Evolutionary conservation across 495 filamentous ascomycete genomes (phyloP).

Genomic region (Usnea hakonensis): DNA sequence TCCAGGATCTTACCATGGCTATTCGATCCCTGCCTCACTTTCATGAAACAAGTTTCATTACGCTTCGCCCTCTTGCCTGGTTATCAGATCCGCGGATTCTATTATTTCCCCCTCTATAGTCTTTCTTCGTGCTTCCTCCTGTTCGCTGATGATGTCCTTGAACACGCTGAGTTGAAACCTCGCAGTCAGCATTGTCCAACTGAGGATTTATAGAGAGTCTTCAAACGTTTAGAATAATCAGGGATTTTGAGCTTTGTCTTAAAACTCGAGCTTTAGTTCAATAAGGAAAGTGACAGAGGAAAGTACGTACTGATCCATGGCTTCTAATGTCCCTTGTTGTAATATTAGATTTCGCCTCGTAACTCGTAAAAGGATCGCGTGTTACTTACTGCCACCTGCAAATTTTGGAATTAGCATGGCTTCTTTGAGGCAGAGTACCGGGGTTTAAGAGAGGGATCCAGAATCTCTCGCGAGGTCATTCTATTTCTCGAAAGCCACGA

Average conservation of each 20-base stretch:
- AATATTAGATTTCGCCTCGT: neutral
- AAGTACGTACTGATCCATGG: conserved; percentile 36
- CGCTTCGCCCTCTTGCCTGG: neutral
- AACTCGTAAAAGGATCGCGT: neutral
- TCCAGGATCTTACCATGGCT: neutral
- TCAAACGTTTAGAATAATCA: neutral
- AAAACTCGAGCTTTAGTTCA: neutral
- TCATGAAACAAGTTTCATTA: neutral
- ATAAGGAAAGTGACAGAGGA: neutral
- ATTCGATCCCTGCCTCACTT: neutral
- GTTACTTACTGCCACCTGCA: conserved; percentile 36
- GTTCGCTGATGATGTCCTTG: conserved; percentile 39
- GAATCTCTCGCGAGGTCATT: too few relatives aligned
- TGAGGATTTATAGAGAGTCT: neutral
- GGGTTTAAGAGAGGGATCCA: too few relatives aligned
- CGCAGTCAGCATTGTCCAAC: neutral
- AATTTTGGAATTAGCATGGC: too few relatives aligned
- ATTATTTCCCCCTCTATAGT: conserved; percentile 36
- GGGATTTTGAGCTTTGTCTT: neutral
- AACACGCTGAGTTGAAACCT: conserved; percentile 27
- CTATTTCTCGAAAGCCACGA: too few relatives aligned
- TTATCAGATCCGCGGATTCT: neutral
- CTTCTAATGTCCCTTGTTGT: conserved; percentile 11
- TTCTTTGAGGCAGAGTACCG: too few relatives aligned
- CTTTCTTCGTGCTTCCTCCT: conserved; percentile 32